These are phyloP conservation scores for Kitagawia praeruptora DNA, from an alignment of 129 eudicot species.

Conservation along the genomic window DNA sequence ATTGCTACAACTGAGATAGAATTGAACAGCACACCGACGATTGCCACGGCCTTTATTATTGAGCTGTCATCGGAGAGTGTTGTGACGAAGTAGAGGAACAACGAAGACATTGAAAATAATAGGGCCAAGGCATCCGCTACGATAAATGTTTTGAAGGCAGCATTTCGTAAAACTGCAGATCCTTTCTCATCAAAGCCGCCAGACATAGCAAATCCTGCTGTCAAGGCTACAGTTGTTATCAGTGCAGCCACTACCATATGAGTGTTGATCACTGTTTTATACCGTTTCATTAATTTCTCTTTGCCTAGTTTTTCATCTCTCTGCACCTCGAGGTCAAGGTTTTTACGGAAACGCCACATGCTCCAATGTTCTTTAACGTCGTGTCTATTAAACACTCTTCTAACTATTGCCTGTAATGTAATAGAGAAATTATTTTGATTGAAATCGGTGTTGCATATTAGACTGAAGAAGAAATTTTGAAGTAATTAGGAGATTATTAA, in stretches of 20 bases:
- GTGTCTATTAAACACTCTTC: background rate
- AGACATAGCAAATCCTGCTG: background rate
- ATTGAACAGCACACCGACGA: background rate
- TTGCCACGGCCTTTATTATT: background rate
- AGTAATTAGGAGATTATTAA: no score
- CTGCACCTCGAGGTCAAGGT: background rate
- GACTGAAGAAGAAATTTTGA: no score
- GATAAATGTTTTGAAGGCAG: background rate
- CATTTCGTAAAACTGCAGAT: background rate
- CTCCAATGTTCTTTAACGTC: background rate
- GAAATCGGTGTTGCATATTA: no score
- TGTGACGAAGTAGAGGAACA: background rate
- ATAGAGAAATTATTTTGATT: no score
- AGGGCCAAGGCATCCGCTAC: background rate
- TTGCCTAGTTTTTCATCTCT: background rate
- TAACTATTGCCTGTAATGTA: background rate
- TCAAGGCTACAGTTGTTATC: background rate
- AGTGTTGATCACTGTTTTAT: background rate
- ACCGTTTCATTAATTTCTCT: background rate
- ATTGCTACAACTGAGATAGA: background rate
- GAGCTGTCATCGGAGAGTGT: background rate
- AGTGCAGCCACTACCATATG: slow-evolving; percentile 5
- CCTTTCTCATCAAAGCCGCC: background rate
- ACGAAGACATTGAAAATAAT: background rate
- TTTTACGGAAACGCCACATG: background rate